These are phyloP conservation scores for Ganoderma lingzhi DNA, from an alignment of 1,284 basidiomycete genomes.

Conservation along the genomic window DNA sequence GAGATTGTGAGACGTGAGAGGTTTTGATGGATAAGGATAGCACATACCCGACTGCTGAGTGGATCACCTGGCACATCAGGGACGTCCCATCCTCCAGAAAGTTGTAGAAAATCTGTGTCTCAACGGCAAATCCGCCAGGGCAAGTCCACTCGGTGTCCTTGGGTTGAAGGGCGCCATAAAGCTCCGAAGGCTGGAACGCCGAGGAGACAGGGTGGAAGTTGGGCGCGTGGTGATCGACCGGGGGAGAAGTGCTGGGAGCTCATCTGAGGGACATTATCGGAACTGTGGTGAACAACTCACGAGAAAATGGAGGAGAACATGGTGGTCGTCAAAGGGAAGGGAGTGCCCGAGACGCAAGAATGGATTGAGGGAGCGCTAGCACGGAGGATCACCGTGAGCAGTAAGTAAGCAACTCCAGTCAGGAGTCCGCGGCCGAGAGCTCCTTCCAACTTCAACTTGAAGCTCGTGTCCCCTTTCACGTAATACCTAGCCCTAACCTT, in stretches of 20 bases:
- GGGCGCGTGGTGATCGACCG: constrained; percentile 69
- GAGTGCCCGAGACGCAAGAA: background rate
- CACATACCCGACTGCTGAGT: constrained; percentile 92
- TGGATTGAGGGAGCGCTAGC: background rate
- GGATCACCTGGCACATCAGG: constrained; percentile 93
- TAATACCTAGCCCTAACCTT: constrained; percentile 4
- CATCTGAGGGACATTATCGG: constrained; percentile 28
- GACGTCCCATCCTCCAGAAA: constrained; percentile 85
- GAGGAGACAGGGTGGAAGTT: constrained; percentile 85
- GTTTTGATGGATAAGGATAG: constrained; percentile 11
- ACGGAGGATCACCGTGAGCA: background rate
- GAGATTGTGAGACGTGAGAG: constrained; percentile 9
- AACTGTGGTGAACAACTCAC: constrained; percentile 53
- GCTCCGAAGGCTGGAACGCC: constrained; percentile 56
- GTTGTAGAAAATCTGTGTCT: constrained; percentile 93
- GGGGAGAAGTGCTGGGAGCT: constrained; percentile 54
- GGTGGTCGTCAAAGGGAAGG: constrained; percentile 25
- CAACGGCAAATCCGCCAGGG: constrained; percentile 87
- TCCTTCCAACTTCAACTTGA: too few species aligned
- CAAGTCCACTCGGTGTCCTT: constrained; percentile 88
- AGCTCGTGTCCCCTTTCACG: background rate
- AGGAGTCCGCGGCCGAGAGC: too few species aligned
- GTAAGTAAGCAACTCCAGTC: too few species aligned
- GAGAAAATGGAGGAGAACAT: constrained; percentile 81
- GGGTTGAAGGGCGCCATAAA: constrained; percentile 75